A percentile compares a stretch with the other conserved stretches of the same genome.
These are phyloP conservation scores for Tephrocybe sp. DNA, from an alignment of 768 basidiomycete species.

Conservation along the genomic window DNA sequence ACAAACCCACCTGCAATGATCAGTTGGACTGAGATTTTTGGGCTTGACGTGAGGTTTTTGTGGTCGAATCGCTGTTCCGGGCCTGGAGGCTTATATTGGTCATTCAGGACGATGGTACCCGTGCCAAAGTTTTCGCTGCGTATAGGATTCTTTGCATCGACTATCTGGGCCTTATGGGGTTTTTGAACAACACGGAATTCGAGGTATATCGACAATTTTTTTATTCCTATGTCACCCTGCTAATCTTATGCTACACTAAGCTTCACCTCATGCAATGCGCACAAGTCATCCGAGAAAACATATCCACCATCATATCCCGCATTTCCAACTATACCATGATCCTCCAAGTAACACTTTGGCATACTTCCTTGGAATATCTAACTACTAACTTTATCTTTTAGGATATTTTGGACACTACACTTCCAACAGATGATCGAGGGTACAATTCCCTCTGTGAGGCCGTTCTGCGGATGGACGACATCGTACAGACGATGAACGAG, in stretches of 20 bases:
- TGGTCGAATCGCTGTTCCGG: neutral
- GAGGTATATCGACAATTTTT: conserved; percentile 16
- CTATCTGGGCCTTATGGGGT: conserved; percentile 25
- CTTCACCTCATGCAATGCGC: conserved; percentile 21
- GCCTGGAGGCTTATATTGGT: neutral
- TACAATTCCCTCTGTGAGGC: conserved; percentile 34
- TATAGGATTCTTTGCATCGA: conserved; percentile 36
- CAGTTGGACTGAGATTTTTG: conserved; percentile 20
- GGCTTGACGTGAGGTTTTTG: conserved; percentile 15
- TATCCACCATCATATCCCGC: conserved; percentile 30
- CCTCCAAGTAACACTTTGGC: conserved; percentile 25
- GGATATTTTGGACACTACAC: conserved; percentile 27
- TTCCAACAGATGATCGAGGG: conserved; percentile 22
- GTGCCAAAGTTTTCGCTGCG: conserved; percentile 27
- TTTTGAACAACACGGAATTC: conserved; percentile 21
- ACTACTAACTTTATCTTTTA: neutral
- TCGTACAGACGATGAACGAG: conserved; percentile 34
- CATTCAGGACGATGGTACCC: conserved; percentile 21
- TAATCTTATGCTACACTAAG: conserved; percentile 3
- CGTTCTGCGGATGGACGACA: conserved; percentile 26
- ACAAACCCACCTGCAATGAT: neutral
- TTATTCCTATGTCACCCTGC: neutral
- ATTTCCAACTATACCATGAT: conserved; percentile 26
- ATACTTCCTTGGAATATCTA: neutral
- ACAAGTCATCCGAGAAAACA: conserved; percentile 24